These are phyloP conservation scores for Capsicum pubescens DNA, from an alignment of 257 asterid genomes.

Conservation along the genomic window DNA sequence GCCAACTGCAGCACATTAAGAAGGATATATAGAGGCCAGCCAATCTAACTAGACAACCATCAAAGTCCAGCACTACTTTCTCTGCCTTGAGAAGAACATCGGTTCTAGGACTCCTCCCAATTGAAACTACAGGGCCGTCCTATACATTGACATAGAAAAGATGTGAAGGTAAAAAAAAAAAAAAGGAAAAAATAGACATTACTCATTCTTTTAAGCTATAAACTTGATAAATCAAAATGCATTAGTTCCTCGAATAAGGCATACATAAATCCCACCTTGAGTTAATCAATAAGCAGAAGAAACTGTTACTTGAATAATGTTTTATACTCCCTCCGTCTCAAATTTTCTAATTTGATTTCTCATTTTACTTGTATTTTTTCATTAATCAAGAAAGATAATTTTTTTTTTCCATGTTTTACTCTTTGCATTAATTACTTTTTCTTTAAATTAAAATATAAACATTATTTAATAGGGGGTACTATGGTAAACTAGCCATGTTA, in stretches of 20 bases:
- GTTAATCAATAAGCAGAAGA: slow-evolving; percentile 9
- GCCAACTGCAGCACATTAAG: slow-evolving; percentile 24
- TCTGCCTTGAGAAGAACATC: slow-evolving; percentile 86
- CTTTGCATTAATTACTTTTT: too few relatives aligned
- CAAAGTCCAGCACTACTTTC: slow-evolving; percentile 75
- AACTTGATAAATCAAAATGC: slow-evolving; percentile 10
- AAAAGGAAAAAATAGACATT: background rate
- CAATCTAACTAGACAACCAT: slow-evolving; percentile 89
- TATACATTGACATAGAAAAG: slow-evolving; percentile 32
- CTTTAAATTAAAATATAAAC: too few relatives aligned
- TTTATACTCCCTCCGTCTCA: background rate
- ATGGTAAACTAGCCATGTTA: too few relatives aligned
- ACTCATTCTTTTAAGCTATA: background rate
- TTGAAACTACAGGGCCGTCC: slow-evolving; percentile 85
- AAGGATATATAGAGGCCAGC: slow-evolving; percentile 99
- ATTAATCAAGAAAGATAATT: too few relatives aligned
- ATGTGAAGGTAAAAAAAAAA: background rate
- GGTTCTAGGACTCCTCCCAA: slow-evolving; percentile 89
- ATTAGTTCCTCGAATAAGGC: background rate
- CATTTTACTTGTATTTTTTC: too few relatives aligned
- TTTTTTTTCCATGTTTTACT: too few relatives aligned
- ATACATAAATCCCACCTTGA: background rate
- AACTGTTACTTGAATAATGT: slow-evolving; percentile 20
- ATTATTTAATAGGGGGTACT: too few relatives aligned
- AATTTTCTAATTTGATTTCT: too few relatives aligned